Evolutionary conservation across 345 rosid species (phyloP).

Genomic region (Arabis alpina): DNA sequence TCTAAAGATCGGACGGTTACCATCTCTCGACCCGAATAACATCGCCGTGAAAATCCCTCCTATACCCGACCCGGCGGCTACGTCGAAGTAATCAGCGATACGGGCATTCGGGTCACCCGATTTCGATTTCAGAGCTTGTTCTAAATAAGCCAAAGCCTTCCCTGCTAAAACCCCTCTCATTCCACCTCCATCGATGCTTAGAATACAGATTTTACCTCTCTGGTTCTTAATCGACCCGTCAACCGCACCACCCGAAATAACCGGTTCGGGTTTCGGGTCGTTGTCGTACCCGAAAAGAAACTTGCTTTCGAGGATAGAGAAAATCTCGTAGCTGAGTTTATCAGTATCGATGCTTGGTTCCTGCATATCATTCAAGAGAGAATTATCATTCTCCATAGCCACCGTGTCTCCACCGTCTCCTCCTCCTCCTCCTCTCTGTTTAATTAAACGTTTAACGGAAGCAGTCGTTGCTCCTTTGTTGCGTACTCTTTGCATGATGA

Average conservation of each 20-base stretch:
- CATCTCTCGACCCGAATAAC: constrained; percentile 82
- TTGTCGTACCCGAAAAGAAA: constrained; percentile 81
- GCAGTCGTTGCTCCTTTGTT: constrained; percentile 24
- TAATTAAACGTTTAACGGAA: constrained; percentile 22
- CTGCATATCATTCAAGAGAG: constrained; percentile 62
- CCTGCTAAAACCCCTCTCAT: constrained; percentile 90
- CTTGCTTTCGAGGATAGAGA: constrained; percentile 91
- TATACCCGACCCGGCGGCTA: constrained; percentile 86
- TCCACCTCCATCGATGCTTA: constrained; percentile 89
- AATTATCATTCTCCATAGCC: constrained; percentile 13
- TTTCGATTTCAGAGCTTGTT: constrained; percentile 73
- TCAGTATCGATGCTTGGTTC: constrained; percentile 97
- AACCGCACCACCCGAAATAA: background rate
- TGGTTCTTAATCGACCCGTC: constrained; percentile 64
- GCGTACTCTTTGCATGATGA: constrained; percentile 44
- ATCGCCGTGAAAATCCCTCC: constrained; percentile 94
- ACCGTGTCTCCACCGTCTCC: constrained; percentile 27
- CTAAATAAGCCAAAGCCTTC: constrained; percentile 86
- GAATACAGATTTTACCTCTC: constrained; percentile 89
- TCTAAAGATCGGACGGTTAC: constrained; percentile 63
- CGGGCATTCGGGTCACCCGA: constrained; percentile 90
- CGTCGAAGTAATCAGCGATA: constrained; percentile 90
- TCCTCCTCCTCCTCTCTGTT: constrained; percentile 31
- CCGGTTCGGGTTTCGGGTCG: constrained; percentile 47
- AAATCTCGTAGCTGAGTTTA: constrained; percentile 95